Evolutionary conservation across 2,329 filamentous ascomycete species (phyloP), one percentile per base, ranked within the genome.

Genomic region (Aspergillus phoenicis): DNA sequence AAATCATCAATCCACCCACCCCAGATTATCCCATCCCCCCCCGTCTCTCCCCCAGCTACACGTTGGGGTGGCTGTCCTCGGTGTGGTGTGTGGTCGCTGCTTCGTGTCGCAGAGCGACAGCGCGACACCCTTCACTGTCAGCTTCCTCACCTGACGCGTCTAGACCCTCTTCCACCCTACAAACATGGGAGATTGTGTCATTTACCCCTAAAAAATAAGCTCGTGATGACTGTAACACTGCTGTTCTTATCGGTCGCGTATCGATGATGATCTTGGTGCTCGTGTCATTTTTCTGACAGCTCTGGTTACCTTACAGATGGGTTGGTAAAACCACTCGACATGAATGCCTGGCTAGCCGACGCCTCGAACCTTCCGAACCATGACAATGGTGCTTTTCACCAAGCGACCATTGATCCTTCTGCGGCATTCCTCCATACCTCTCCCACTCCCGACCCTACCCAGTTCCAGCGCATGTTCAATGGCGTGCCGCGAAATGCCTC

Each of bases 401-500:
- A 74, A 59, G 71, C 75, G 62, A 78, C 77, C 59, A 78, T 78
- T 71, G 81, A 82, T 69, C 77, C 79, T 55, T 79, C 80, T 49
- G 75, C 79, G 69, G 78, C 79, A 60, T 82, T 82, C 67, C 75
- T 82, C 47, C 79, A 81, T 64, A 73, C 77, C 58, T 78, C 79
- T 58, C 76, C 79, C 38, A 77, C 73, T 48, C 73, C 77, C 53
- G 83, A 85, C 69, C 78, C 81, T 57, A 77, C 76, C 54, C 82
- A 84, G 68, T 83, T 84, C 68, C 81, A 82, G 73, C 82, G 83
- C 72, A 90, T 94, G 85, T 91, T 91, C 75, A 95, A 94, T 81
- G 90, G 91, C 79, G 87, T 84, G 71, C 89, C 91, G 82, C 91
- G 91, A 83, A 93, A 92, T 78, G 88, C 87, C 63, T 93, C 91